Base-by-base conservation (phyloP, 78 protist genomes). In the Protostelium mycophagum region DNA sequence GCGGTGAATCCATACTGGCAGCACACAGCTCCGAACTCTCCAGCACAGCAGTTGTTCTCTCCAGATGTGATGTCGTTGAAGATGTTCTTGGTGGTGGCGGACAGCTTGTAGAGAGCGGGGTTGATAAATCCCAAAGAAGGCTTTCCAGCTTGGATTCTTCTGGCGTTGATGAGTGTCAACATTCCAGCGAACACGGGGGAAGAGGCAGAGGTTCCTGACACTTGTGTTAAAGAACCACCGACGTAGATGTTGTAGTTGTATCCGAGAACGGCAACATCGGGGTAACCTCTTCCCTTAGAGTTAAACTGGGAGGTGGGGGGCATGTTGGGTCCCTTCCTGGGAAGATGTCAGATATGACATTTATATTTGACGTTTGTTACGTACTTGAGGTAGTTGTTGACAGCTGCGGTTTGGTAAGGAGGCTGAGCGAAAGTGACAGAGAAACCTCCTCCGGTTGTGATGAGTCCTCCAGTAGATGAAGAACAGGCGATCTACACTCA, bases 381-480 rank as follows among this genome's bases (percentile, higher is more conserved):
- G n/a, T n/a, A 34, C 63, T 10, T 0, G 31, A 90, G 39, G 84
- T 94, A 96, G 28, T 5, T 34, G 34, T 31, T 1, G 28, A 94
- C 97, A 29, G 86, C 92, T 29, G 1, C 83, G 10, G 38, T 10
- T 87, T 96, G 97, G 87, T 87, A 96, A 28, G 34, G 35, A 0
- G 97, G 94, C 35, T n/a, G 86, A 1, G 37, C 36, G 1, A 88
- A 90, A n/a, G 63, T 34, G 90, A 87, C 85, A 35, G 91, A 83
- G 88, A 96, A 93, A 73, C 97, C 97, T 51, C 97, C 97, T 34
- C 97, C 96, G 34, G 93, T 35, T 0, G 94, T 90, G 91, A 89
- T 84, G 85, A 87, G 29, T 86, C 83, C 87, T 83, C 95, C 95
- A 37, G 86, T 37, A 38, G 86, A 93, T 34, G 91, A 28, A 5